These are phyloP conservation scores for Sporisorium sorghi DNA, from an alignment of 1,284 basidiomycete genomes.

Conservation along the genomic window DNA sequence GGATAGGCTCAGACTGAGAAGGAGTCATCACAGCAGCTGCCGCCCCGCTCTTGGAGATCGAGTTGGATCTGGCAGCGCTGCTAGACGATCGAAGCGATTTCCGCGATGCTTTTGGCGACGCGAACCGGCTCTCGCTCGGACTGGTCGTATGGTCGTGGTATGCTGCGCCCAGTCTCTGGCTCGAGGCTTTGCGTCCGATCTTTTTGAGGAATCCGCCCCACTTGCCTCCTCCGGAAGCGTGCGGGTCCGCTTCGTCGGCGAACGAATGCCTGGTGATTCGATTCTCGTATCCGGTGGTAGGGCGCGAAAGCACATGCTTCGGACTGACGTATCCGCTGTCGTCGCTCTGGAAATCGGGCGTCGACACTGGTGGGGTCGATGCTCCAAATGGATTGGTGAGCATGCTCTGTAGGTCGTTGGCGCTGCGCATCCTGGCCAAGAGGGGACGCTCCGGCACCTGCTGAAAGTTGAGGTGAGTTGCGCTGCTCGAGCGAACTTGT, in stretches of 20 bases:
- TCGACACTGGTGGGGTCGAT: slow-evolving; percentile 18
- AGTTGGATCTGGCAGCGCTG: slow-evolving; percentile 14
- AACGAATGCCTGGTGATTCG: slow-evolving; percentile 5
- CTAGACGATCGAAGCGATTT: slow-evolving; percentile 30
- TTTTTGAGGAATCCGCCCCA: slow-evolving; percentile 54
- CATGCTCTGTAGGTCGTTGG: slow-evolving; percentile 40
- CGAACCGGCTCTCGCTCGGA: slow-evolving; percentile 25
- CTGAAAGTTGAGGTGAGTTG: slow-evolving; percentile 5
- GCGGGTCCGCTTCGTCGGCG: slow-evolving; percentile 20
- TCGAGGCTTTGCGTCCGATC: slow-evolving; percentile 52
- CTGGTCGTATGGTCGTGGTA: slow-evolving; percentile 24
- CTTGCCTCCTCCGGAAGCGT: slow-evolving; percentile 23
- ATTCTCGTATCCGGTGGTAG: slow-evolving; percentile 23
- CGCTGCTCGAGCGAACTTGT: slow-evolving; percentile 12
- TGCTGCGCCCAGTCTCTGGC: slow-evolving; percentile 22
- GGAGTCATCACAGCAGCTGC: slow-evolving; percentile 19
- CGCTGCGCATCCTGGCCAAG: slow-evolving; percentile 40
- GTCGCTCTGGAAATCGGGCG: slow-evolving; percentile 24
- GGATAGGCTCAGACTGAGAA: slow-evolving; percentile 29
- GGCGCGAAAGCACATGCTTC: slow-evolving; percentile 6
- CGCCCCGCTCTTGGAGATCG: slow-evolving; percentile 12
- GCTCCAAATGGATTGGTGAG: slow-evolving; percentile 12
- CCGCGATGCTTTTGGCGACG: slow-evolving; percentile 30
- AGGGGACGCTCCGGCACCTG: slow-evolving; percentile 14
- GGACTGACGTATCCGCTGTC: slow-evolving; percentile 29